Percentiles rank a stretch among this genome's conserved stretches.
Conservation (phyloP, 2,329 filamentous ascomycete species). For the Emergomyces africanus region DNA sequence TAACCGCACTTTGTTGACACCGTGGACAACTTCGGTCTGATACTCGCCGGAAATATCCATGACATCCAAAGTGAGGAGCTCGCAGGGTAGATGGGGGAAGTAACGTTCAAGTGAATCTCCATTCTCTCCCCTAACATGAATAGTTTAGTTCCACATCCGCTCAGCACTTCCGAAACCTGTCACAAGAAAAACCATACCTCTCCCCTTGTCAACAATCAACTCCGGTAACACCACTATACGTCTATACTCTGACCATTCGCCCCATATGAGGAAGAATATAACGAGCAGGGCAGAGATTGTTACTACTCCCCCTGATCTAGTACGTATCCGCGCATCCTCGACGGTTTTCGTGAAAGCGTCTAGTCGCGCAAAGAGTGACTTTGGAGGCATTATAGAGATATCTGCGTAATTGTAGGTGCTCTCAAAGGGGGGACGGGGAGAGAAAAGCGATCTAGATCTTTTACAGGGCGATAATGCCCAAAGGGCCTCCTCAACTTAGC, state of each 20-base stretch:
- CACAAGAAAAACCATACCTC: constrained; percentile 46
- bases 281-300: constrained; percentile 83
- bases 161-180: neutral
- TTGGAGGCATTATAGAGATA: constrained; percentile 55
- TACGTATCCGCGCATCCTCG: constrained; percentile 92
- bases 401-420: constrained; percentile 1
- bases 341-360: constrained; percentile 99
- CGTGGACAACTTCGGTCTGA: constrained; percentile 86
- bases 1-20: constrained; percentile 81
- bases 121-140: constrained; percentile 68
- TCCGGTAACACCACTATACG: constrained; percentile 79
- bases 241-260: constrained; percentile 92
- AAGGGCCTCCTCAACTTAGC: neutral
- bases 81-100: constrained; percentile 86
- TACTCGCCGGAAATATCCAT: constrained; percentile 99
- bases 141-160: neutral
- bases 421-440: neutral
- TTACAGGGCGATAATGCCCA: neutral
- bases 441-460: neutral
- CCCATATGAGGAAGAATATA: constrained; percentile 78
- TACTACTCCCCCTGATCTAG: constrained; percentile 87
- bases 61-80: constrained; percentile 89
- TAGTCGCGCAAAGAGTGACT: constrained; percentile 89
- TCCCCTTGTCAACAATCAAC: constrained; percentile 87
- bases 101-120: constrained; percentile 97